Percentiles rank a stretch among this genome's conserved stretches.
These are phyloP conservation scores for Lepraria neglecta DNA, from an alignment of 495 filamentous ascomycete species.

Conservation along the genomic window DNA sequence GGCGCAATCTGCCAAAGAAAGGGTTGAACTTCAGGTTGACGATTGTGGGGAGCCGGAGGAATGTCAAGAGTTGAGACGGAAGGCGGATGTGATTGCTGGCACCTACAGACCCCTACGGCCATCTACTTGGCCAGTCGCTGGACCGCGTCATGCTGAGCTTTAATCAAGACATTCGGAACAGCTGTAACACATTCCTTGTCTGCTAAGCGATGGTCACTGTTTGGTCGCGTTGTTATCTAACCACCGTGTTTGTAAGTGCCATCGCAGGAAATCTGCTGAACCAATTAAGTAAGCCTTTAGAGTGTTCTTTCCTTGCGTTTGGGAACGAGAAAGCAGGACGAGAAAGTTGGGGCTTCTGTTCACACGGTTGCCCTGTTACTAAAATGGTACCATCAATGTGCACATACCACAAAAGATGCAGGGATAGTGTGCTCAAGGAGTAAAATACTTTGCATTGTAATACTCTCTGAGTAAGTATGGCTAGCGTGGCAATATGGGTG, in stretches of 20 bases:
- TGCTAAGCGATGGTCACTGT: background rate
- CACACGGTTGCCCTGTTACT: background rate
- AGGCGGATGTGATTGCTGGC: conserved; percentile 6
- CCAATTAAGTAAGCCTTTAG: background rate
- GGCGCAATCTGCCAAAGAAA: conserved; percentile 5
- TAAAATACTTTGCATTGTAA: background rate
- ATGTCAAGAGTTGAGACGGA: conserved; percentile 1
- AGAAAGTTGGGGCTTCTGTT: background rate
- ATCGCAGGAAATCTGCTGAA: background rate
- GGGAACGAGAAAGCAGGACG: background rate
- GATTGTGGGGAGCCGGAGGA: conserved; percentile 1
- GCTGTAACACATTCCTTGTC: background rate
- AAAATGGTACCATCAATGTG: background rate
- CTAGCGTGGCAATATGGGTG: background rate
- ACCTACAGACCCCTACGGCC: background rate
- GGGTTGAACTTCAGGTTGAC: background rate
- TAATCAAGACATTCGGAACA: background rate
- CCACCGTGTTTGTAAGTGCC: background rate
- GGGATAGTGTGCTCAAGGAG: conserved; percentile 2
- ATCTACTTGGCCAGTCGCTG: conserved; percentile 4
- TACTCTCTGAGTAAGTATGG: background rate
- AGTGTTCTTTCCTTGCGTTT: background rate
- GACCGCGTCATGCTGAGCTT: conserved; percentile 1
- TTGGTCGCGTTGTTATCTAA: background rate
- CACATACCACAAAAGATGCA: background rate